Base-by-base conservation (phyloP, 75 land plant species). In the Cupressus sempervirens region DNA sequence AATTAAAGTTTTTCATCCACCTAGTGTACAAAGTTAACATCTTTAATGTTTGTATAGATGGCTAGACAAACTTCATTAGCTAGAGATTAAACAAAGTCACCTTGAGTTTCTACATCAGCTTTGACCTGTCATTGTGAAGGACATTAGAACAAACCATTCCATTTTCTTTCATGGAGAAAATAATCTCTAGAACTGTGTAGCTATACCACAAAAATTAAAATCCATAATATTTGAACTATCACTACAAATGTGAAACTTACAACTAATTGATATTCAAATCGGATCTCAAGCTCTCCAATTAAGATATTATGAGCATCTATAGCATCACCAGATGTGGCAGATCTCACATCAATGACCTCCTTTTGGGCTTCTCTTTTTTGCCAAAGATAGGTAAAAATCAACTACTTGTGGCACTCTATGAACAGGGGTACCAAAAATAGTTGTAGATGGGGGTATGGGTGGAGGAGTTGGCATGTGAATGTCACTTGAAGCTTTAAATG, bases 101-200 rank as follows among this genome's bases (percentile, higher is more conserved):
- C 98, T 92, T 98, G 99, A 43, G 94, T 98, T 87, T 98, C 99
- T 54, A 98, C 99, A 90, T 98, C 99, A 77, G 99, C 99, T 91
- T 98, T 98, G 76, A 98, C 98, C 99, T 97, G 92, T 76, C 86
- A 43, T 79, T 0, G 3, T n/a, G 30, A 79, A 48, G n/a, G n/a
- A 43, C 30, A 79, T 18, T 77, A 14, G 35, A 15, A 36, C 36
- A 4, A 74, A 40, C 26, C 36, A 8, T 38, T 76, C 41, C 38
- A 36, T 40, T 76, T n/a, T 38, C 9, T 34, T 76, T 76, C 23
- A 32, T 40, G 26, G n/a, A 40, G 0, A 76, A 40, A 8, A 40
- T 18, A 18, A 18, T 76, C 41, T 38, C 20, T 16, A 38, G 3
- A 43, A 8, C 11, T 12, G 20, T 45, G 52, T 13, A 79, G 81